Conservation (phyloP, 2,329 filamentous ascomycete species). For the Cladosporium austrohemisphaericum region DNA sequence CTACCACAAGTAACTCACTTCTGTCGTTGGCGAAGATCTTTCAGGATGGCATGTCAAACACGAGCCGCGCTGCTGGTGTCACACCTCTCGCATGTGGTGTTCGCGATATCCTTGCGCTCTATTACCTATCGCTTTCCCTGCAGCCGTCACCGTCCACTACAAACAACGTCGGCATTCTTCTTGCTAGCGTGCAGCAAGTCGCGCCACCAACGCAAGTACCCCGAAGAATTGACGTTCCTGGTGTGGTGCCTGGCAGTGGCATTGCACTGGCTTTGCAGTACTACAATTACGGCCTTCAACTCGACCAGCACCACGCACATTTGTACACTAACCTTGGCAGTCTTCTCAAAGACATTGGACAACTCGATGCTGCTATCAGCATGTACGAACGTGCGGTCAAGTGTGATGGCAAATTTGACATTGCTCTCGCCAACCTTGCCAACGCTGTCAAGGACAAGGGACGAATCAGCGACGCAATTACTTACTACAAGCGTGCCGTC, state of each 20-base stretch:
- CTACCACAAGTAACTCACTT: slow-evolving; percentile 92
- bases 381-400: slow-evolving; percentile 96
- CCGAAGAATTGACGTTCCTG: slow-evolving; percentile 56
- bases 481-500: slow-evolving; percentile 87
- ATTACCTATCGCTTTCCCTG: slow-evolving; percentile 89
- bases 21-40: slow-evolving; percentile 96
- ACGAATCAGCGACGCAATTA: slow-evolving; percentile 84
- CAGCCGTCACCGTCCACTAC: slow-evolving; percentile 96
- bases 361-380: slow-evolving; percentile 82
- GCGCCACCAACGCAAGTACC: slow-evolving; percentile 30
- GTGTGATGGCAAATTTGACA: slow-evolving; percentile 93
- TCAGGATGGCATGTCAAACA: slow-evolving; percentile 87
- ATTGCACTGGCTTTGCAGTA: slow-evolving; percentile 84
- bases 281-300: slow-evolving; percentile 86
- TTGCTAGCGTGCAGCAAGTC: slow-evolving; percentile 87
- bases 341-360: slow-evolving; percentile 91
- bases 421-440: slow-evolving; percentile 90
- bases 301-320: slow-evolving; percentile 88
- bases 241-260: slow-evolving; percentile 80
- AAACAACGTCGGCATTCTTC: slow-evolving; percentile 94
- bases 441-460: slow-evolving; percentile 98
- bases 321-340: slow-evolving; percentile 96
- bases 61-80: slow-evolving; percentile 42
- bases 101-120: slow-evolving; percentile 86
- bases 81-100: slow-evolving; percentile 63